Base-by-base conservation (phyloP, 116 monocot genomes). In the Posidonia oceanica region DNA sequence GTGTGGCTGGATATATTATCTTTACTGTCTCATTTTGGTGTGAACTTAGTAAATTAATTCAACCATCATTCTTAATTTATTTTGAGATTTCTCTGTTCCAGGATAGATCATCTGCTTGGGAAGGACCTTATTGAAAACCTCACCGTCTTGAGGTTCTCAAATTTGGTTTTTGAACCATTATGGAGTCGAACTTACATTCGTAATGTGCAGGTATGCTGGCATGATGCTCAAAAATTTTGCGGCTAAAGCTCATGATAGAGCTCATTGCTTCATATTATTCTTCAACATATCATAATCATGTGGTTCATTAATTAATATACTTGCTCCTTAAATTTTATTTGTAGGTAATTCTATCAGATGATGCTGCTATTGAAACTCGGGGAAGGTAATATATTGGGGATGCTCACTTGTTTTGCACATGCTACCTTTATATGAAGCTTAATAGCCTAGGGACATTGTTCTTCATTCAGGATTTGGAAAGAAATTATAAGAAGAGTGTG, bases 81-180 rank as follows among this genome's bases (percentile, higher is more conserved):
- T 41, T 18, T 51, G 41, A 61, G 14, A 51, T 71, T 15, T 44
- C n/a, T 71, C 54, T 57, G 2, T 78, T 80, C 67, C 87, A 94
- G 94, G 73, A 94, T 94, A 63, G 89, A 94, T 81, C 94, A 94
- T 76, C 87, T 87, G 70, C 68, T 94, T 76, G 94, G 89, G 13
- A 94, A 89, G 72, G 80, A 94, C 65, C 63, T 94, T 65, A 89
- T 94, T 63, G 94, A 94, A 76, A 94, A 94, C 66, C 73, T 94
- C 18, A 85, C 94, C 56, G 89, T 94, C 61, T 67, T 94, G 76
- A 87, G 94, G 74, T 94, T 94, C 66, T 87, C 87, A 59, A 94
- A 94, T 70, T 81, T 94, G 29, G 87, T 94, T 69, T 94, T 94
- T 78, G 89, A 94, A 76, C 94, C 89, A 57, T 69, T 94, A 8